Evolutionary conservation across 768 basidiomycete species (phyloP), one percentile per base, ranked within the genome.

Genomic region (Amanita pallidorosea): DNA sequence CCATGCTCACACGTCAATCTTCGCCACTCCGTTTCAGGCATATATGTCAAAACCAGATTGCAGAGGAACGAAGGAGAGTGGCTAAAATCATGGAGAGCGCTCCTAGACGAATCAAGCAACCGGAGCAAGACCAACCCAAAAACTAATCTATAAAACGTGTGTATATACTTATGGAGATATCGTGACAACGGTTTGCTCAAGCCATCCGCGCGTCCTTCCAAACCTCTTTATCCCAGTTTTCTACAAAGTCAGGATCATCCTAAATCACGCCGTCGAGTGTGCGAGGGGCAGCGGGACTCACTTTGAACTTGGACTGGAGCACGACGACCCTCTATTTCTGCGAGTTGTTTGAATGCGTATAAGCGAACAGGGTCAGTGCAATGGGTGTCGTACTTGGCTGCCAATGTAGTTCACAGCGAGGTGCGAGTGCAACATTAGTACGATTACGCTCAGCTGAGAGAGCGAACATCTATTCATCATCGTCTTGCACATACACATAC

Each of bases 161-260:
- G 38, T 35, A 12, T 40, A 23, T 38, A 40, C 22, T 67, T 29
- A 22, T 13, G 15, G 11, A 29, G n/a, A 31, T 25, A 5, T 29
- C 8, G 29, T 1, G 29, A 29, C 9, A 29, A 9, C 29, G 8
- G 6, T 7, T 29, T 7, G 2, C 0, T 23, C 43, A 25, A 15
- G 11, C 69, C 72, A 11, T 74, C 66, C 31, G 12, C 4, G 31
- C 31, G 31, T 5, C 65, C 61, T 38, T 74, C 84, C 83, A 86
- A 23, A 81, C 69, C 8, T 78, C 71, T 55, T 76, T 72, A 54
- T 79, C 78, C 85, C 84, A 90, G 51, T 86, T 84, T 64, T 88
- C 88, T 7, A 90, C 79, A 15, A 90, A 73, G 25, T 69, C 64
- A 7, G 80, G 73, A 60, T 90, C 85, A 52, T 83, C 67, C 81